Evolutionary conservation across 78 protist genomes (phyloP), one percentile per base, ranked within the genome.

Genomic region (Blattamonas nauphoetae): DNA sequence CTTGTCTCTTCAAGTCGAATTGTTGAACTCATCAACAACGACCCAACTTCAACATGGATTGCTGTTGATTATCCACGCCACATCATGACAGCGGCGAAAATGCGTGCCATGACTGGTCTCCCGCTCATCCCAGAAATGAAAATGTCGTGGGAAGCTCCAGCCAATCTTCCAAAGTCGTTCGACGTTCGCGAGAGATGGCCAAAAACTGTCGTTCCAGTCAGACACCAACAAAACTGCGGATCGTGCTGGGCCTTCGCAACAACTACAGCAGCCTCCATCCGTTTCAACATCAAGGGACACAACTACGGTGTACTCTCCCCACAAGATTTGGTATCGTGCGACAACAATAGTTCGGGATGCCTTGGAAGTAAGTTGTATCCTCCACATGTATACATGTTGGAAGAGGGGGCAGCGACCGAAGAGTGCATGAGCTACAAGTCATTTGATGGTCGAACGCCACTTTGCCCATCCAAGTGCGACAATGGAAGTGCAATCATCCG

Each of bases 211-310:
- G 45, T 35, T 84, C 63, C 86, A 5, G 34, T 88, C 42, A 78
- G 87, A 4, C 88, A 89, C 88, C 91, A 89, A 34, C 79, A 42
- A 3, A 36, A 36, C n/a, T 89, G 91, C 85, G 91, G 91, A 0
- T 89, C 91, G 1, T 89, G 91, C 71, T 89, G 91, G 91, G 91
- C 91, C 1, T 89, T 89, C 32, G 91, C 87, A 32, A 6, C 84
- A 29, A 33, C 91, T 1, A 82, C 45, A 78, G 86, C 45, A 32
- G n/a, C 64, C 33, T 29, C 43, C 4, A 82, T 55, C 35, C 55
- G 91, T 42, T 78, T 44, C 46, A 29, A 29, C 34, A 86, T 64
- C 36, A 1, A 44, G 36, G 63, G 64, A 6, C 41, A 77, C 71
- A 3, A 3, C 38, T 2, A 32, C 3, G 81, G 78, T 5, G 42